Percentiles rank a stretch among this genome's conserved stretches.
Conservation (phyloP, 2,329 filamentous ascomycete species). For the Geosmithia morbida region DNA sequence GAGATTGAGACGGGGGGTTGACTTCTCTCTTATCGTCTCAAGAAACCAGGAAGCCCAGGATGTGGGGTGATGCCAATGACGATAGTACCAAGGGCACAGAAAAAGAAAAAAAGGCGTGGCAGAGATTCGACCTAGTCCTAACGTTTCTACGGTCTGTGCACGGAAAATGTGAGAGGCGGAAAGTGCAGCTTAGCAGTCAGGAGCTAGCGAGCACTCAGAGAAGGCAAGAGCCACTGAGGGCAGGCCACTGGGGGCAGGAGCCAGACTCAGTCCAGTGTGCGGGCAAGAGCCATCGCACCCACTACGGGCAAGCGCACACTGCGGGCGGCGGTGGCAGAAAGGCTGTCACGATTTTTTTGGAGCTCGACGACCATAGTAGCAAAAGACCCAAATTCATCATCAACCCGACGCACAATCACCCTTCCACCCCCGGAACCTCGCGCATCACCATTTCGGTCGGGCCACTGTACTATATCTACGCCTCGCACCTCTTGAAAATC, state of each 20-base stretch:
- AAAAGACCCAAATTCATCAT: slow-evolving; percentile 15
- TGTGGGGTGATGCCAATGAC: not conserved
- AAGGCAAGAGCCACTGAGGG: not conserved
- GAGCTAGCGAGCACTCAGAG: not conserved
- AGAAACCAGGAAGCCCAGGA: not conserved
- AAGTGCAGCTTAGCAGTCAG: not conserved
- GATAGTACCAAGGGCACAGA: not conserved
- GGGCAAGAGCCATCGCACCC: too few relatives aligned
- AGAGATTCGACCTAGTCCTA: not conserved
- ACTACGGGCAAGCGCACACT: too few relatives aligned
- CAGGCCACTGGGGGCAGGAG: not conserved
- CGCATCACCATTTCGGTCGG: not conserved
- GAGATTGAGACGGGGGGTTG: too few relatives aligned
- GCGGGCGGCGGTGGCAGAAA: slow-evolving; percentile 8
- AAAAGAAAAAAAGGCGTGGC: not conserved
- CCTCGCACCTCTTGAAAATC: slow-evolving; percentile 2
- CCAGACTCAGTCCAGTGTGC: not conserved
- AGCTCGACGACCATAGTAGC: slow-evolving; percentile 17
- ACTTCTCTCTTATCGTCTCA: too few relatives aligned
- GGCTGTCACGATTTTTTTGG: slow-evolving; percentile 37
- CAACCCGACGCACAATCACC: slow-evolving; percentile 11
- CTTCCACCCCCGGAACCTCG: slow-evolving; percentile 4
- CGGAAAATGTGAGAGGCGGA: not conserved
- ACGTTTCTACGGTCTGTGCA: not conserved
- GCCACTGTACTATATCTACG: not conserved